Base-by-base conservation (phyloP, 345 rosid genomes). In the Cardamine chenopodiifolia region DNA sequence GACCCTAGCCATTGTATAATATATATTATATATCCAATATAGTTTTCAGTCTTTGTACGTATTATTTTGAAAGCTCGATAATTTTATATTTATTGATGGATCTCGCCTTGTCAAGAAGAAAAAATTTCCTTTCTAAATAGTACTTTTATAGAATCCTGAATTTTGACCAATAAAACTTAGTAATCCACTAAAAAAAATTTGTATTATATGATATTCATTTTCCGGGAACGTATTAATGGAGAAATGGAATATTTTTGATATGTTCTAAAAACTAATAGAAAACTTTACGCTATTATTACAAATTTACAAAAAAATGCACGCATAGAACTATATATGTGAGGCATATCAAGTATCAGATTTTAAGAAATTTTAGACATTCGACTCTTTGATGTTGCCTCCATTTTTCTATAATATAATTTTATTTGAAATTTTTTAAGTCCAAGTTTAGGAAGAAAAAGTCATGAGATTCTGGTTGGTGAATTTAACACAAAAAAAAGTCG, bases 381-480 rank as follows among this genome's bases (percentile, higher is more conserved):
- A 53, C 56, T 13, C 34, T 18, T 26, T 11, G 55, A 62, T n/a
- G 47, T 73, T 26, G 11, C 26, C 9, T 40, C 10, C 18, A 62
- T 10, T n/a, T 35, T 48, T 23, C 48, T 22, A 8, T 7, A 45
- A 20, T 29, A 42, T 53, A 39, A 44, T 22, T 34, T 12, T 56
- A 31, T 23, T 32, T 42, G 20, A 18, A 26, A 9, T 2, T 3
- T 50, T 35, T 20, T 5, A 72, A 19, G 17, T 37, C 32, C 25
- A 42, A 55, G 31, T 45, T 47, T 47, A 47, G 61, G 42, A 48
- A 52, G 23, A 75, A 61, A 68, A 60, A 40, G 49, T 75, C 74
- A 42, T 18, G 69, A 68, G 70, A 69, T 61, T 75, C 29, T 75
- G 25, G 58, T 69, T 62, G 58, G 75, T 62, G 47, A 68, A 26